Evolutionary conservation across 306 rosid species (phyloP).

Genomic region (Echinosophora koreensis): DNA sequence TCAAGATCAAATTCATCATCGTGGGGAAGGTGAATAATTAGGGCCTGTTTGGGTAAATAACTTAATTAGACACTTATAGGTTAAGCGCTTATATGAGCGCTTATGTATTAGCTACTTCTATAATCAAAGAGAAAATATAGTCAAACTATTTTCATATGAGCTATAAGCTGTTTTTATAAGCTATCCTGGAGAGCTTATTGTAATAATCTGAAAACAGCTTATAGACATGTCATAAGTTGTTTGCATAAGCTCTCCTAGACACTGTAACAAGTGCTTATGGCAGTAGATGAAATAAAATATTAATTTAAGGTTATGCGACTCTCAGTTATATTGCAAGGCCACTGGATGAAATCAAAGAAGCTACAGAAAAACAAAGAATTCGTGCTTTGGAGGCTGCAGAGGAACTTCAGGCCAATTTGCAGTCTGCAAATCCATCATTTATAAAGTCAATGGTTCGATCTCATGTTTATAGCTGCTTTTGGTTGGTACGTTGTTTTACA

Average conservation of each 20-base stretch:
- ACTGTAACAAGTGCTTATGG: no score
- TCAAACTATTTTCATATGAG: no score
- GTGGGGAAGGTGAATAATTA: constrained; percentile 65
- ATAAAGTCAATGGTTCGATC: constrained; percentile 84
- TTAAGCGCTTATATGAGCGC: no score
- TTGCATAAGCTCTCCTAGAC: no score
- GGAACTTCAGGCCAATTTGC: constrained; percentile 54
- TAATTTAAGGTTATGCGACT: constrained; percentile 32
- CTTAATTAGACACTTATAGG: no score
- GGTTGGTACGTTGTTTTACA: constrained; percentile 73
- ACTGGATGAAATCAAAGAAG: constrained; percentile 63
- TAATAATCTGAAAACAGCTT: no score
- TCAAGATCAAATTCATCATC: constrained; percentile 58
- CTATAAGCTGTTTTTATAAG: no score
- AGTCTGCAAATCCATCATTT: constrained; percentile 62
- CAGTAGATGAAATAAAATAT: constrained; percentile 1
- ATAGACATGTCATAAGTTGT: no score
- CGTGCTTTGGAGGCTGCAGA: constrained; percentile 68
- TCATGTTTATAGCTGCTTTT: constrained; percentile 90
- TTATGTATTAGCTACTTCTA: no score
- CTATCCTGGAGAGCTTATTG: no score
- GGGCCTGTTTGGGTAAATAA: no score
- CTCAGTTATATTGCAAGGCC: constrained; percentile 79
- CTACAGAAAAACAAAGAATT: constrained; percentile 63
- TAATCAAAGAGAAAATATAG: no score